phyloP scores from a whole-genome alignment of 768 basidiomycete species.

The Psilocybe tampanensis region DNA sequence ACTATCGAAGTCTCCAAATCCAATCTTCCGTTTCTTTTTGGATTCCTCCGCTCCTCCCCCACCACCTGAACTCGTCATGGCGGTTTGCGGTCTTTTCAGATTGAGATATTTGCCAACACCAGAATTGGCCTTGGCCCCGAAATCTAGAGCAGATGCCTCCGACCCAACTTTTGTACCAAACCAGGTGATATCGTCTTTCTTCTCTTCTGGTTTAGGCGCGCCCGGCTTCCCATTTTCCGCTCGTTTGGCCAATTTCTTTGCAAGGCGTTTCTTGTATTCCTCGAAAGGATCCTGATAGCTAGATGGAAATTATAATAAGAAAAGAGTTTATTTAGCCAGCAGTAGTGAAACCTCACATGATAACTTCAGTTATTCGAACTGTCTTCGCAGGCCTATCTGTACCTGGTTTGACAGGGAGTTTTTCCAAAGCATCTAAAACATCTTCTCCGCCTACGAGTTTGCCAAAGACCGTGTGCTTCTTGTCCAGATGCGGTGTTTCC shows the following conservation, averaged over 20 bases:
- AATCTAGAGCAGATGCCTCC: constrained; percentile 29
- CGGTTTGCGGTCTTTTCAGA: constrained; percentile 47
- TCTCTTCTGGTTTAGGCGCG: constrained; percentile 45
- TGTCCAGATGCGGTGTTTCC: constrained; percentile 82
- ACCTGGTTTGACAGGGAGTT: constrained; percentile 76
- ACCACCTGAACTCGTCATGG: constrained; percentile 12
- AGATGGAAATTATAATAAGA: background rate
- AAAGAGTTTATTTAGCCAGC: background rate
- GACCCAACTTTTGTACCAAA: constrained; percentile 85
- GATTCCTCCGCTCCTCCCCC: constrained; percentile 41
- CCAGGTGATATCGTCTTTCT: constrained; percentile 80
- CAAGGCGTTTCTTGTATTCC: constrained; percentile 82
- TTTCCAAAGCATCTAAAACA: constrained; percentile 82
- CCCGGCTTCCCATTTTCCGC: constrained; percentile 41
- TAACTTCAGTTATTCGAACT: constrained; percentile 81
- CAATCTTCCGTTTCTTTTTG: constrained; percentile 82
- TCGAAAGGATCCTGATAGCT: constrained; percentile 97
- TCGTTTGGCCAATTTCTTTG: constrained; percentile 72
- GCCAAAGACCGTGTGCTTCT: constrained; percentile 95
- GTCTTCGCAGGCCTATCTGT: constrained; percentile 87
- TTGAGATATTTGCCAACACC: constrained; percentile 84
- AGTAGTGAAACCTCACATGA: constrained; percentile 62
- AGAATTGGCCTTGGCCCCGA: constrained; percentile 35
- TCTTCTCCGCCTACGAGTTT: constrained; percentile 97
- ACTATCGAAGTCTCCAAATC: constrained; percentile 89